Base-by-base conservation (phyloP, 31 red algal genomes). In the Odonthalia washingtoniensis region DNA sequence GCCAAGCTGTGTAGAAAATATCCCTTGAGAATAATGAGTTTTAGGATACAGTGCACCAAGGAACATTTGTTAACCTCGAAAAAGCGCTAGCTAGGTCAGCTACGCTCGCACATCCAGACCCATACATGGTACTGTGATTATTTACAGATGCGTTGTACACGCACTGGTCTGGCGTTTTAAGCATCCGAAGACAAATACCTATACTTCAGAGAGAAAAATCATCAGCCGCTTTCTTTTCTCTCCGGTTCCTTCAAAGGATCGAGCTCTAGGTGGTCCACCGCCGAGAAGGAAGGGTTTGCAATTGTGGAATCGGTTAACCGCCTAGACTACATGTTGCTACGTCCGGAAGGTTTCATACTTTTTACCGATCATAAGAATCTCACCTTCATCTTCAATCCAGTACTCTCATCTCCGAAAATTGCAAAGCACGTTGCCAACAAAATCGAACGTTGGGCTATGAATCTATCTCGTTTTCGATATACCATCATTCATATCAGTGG, bases 301-400 rank as follows among this genome's bases (percentile, higher is more conserved):
- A 70, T 70, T 30, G 14, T 70, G 6, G 66, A 6, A 6, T 18
- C 66, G 9, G 12, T 12, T 70, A 26, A 70, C 6, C n/a, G 28
- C 12, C 9, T 70, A 26, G 5, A 70, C 27, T 70, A 26, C 14
- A 6, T 36, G 12, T 30, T 70, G 6, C 14, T 26, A 9, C n/a
- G 12, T 6, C 33, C 66, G 12, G n/a, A 28, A 33, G 66, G 66
- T 6, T 70, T 70, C 28, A 6, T 9, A 18, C 27, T 70, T 9
- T 70, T 18, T 26, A 70, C 66, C 9, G 66, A 36, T 36, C 66
- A 70, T 70, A 70, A 70, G 12, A 70, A 70, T 26, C 9, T 70
- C 28, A 30, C 28, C 33, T 70, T 70, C 27, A 70, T 70, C 27
- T 70, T 70, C 33, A 36, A 70, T 26, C 52, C 52, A 24, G 16